Evolutionary conservation across 805 yeast species (phyloP), one percentile per base, ranked within the genome.

Genomic region (Candida khao-thaluensis): DNA sequence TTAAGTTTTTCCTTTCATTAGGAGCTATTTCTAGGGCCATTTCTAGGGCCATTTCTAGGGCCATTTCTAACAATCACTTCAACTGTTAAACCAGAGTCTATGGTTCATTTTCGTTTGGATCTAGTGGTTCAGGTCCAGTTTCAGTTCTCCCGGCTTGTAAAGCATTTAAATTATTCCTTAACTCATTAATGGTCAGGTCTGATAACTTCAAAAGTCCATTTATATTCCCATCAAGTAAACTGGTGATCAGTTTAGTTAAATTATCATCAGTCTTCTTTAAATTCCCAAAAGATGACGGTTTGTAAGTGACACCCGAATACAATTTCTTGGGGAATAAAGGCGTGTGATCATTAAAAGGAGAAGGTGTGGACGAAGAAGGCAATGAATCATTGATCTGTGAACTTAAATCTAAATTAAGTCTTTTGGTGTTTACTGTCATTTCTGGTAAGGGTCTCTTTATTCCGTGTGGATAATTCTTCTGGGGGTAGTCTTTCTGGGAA

Each of bases 151-250:
- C 10, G 10, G 7, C 10, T 22, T 40, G 26, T 12, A 35, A 40
- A 17, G 37, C 43, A 25, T 37, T 42, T n/a, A 62, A 40, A 33
- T 54, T 57, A 14, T 30, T 30, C 34, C 50, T 53, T 23, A 66
- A 52, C 38, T 66, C 71, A 21, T 54, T 49, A 12, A 54, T 30
- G 5, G 64, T 54, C 10, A 25, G 33, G 9, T 47, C 37, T 4
- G 53, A 46, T 4, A 60, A 39, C 27, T 43, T 47, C 17, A 64
- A 34, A 8, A 51, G 50, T 11, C 54, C 50, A 10, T 41, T 35
- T 14, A 38, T 38, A 11, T 53, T 30, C 11, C 56, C 55, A 17
- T 53, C 57, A 16, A 60, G 40, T 10, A 60, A 38, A 29, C 40
- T 47, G n/a, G 33, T 30, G 14, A 52, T 23, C 43, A 40, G 43